Evolutionary conservation across 495 filamentous ascomycete species (phyloP).

Genomic region (Hypoxylon fragiforme): DNA sequence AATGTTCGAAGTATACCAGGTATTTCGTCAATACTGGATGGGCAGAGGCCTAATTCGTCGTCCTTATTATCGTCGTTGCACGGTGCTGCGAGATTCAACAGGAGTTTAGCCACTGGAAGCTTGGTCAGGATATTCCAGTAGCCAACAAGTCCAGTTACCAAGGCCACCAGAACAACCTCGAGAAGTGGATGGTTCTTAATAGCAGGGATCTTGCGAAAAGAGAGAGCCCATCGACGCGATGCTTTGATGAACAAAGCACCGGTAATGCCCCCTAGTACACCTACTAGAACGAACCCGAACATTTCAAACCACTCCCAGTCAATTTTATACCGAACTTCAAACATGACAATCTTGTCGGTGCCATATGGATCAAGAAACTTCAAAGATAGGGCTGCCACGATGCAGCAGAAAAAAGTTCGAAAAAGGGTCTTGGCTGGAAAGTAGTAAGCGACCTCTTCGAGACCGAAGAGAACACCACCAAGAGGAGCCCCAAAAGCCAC

Average conservation of each 20-base stretch:
- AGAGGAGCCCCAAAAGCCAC: constrained; percentile 95
- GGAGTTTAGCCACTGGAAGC: constrained; percentile 83
- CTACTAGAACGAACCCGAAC: constrained; percentile 78
- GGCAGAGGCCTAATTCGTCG: constrained; percentile 76
- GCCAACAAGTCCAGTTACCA: constrained; percentile 79
- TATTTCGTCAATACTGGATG: constrained; percentile 70
- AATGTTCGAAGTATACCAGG: constrained; percentile 70
- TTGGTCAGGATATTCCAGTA: constrained; percentile 96
- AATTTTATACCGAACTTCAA: constrained; percentile 86
- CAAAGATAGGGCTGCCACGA: constrained; percentile 83
- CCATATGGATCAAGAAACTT: constrained; percentile 97
- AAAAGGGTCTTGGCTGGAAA: constrained; percentile 99
- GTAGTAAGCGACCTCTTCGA: constrained; percentile 96
- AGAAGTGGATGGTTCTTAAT: constrained; percentile 85
- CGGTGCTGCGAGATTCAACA: constrained; percentile 87
- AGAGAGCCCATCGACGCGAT: constrained; percentile 81
- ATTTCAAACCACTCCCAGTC: constrained; percentile 97
- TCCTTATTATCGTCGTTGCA: constrained; percentile 59
- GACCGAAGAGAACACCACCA: constrained; percentile 87
- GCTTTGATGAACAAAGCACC: constrained; percentile 98
- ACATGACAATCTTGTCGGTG: constrained; percentile 93
- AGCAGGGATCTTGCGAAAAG: constrained; percentile 76
- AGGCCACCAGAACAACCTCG: constrained; percentile 85
- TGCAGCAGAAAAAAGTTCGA: constrained; percentile 97
- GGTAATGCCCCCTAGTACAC: constrained; percentile 77